These are phyloP conservation scores for Lipomyces sp. DNA, from an alignment of 805 yeast genomes.

Conservation along the genomic window DNA sequence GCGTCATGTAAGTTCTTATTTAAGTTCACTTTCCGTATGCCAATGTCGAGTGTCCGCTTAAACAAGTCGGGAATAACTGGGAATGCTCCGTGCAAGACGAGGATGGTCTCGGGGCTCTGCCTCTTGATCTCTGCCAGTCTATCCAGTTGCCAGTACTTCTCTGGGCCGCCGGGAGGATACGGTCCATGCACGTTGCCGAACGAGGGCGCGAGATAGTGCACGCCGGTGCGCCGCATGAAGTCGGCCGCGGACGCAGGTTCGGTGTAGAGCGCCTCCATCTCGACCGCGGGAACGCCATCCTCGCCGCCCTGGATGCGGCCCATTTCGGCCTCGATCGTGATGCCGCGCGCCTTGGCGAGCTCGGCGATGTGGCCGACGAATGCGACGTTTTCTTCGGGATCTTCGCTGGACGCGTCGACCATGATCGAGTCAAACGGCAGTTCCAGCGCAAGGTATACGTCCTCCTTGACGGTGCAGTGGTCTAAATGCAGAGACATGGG, in stretches of 20 bases:
- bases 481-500: slow-evolving; percentile 42
- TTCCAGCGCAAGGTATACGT: slow-evolving; percentile 37
- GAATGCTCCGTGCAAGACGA: slow-evolving; percentile 42
- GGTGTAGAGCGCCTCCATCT: slow-evolving; percentile 38
- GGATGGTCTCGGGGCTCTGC: slow-evolving; percentile 28
- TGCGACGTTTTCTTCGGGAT: slow-evolving; percentile 38
- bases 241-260: slow-evolving; percentile 38
- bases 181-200: slow-evolving; percentile 43
- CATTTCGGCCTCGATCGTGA: slow-evolving; percentile 42
- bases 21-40: slow-evolving; percentile 39
- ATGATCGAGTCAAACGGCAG: slow-evolving; percentile 43
- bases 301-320: slow-evolving; percentile 44
- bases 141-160: slow-evolving; percentile 35
- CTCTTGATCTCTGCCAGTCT: slow-evolving; percentile 28
- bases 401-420: slow-evolving; percentile 43
- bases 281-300: slow-evolving; percentile 39
- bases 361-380: slow-evolving; percentile 37
- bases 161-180: slow-evolving; percentile 40
- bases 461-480: slow-evolving; percentile 39
- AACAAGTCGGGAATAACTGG: slow-evolving; percentile 37
- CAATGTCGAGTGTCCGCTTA: slow-evolving; percentile 33
- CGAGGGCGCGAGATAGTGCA: slow-evolving; percentile 41
- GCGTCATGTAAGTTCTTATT: slow-evolving; percentile 37
- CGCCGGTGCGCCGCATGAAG: slow-evolving; percentile 38
- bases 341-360: slow-evolving; percentile 35